Base-by-base conservation (phyloP, 2,329 filamentous ascomycete genomes). In the Alternaria brassicae region DNA sequence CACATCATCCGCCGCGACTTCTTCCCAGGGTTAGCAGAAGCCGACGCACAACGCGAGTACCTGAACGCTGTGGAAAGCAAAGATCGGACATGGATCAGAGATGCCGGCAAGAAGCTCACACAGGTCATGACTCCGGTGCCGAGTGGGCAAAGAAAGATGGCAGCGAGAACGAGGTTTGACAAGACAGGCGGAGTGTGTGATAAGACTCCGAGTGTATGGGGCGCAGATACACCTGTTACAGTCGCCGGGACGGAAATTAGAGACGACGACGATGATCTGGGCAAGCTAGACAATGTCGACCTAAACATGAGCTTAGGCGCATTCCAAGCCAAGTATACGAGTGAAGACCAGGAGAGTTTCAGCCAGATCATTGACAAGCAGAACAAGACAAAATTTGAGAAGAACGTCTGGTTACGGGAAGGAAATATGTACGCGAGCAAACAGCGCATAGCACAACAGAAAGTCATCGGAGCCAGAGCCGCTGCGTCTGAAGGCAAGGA, bases 261-360 rank as follows among this genome's bases (percentile, higher is more conserved):
- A 21, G 15, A 73, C 76, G 62, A 63, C 4, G 71, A 72, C 1
- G 65, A 73, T 19, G 66, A 69, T 61, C 49, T 76, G 54, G 76
- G 79, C 50, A 81, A 79, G 58, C 80, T 80, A 53, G 80, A 81
- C 58, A 78, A 83, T 30, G 82, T 92, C 17, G 89, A 96, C 74
- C 88, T 89, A 40, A 89, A 89, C 68, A 88, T 98, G 82, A 93
- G 90, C 60, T 84, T 99, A 1, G 88, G 89, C 53, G 87, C 89
- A 1, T 99, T 97, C 71, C 95, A 99, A 74, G 86, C 91, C 3
- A 94, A 91, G 67, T 98, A 97, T 79, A 99, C 94, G 1, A 97
- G 92, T 72, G 95, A 99, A 78, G 95, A 99, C 76, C 98, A 98
- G 73, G 95, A 97, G 75, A 96, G 91, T 69, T 98, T 99, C 81